Base-by-base conservation (phyloP, 202 grass and related monocot genomes). In the Carex sylvatica region DNA sequence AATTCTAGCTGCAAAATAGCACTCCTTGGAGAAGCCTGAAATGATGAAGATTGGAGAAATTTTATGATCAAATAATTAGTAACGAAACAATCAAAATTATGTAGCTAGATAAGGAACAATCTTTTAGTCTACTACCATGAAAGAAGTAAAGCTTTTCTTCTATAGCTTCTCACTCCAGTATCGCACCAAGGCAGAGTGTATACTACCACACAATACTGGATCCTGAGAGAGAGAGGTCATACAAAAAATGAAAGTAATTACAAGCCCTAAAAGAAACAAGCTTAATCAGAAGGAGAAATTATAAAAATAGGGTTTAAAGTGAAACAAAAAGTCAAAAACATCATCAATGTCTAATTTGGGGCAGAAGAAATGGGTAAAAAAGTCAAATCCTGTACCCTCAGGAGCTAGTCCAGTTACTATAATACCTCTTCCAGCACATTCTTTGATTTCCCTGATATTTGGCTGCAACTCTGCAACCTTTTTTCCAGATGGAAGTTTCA, bases 271-370 rank as follows among this genome's bases (percentile, higher is more conserved):
- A 13, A 65, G 11, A 22, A 80, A 80, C 23, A 38, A 19, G 23
- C 4, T 33, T 70, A 18, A 74, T 3, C 26, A 74, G 52, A 2
- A 74, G n/a, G 22, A 70, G 4, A 70, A 70, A 70, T 4, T 2
- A 52, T 7, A 9, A 74, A 22, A 74, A 44, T 3, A 9, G 53
- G 53, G 15, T 55, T 55, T 55, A 5, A 20, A 74, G 16, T 26
- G 23, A 31, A 13, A 9, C 23, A 74, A 38, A 71, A 63, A 97
- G n/a, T n/a, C n/a, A n/a, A n/a, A n/a, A n/a, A n/a, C 94, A 91
- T 97, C 94, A 89, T 87, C 40, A 83, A 97, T 0, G 18, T 89
- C 91, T 47, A 90, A 58, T 81, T 97, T 94, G n/a, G 91, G 94
- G 58, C 80, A 86, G 82, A 97, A 94, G n/a, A 83, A 94, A 31